Evolutionary conservation across 2,329 filamentous ascomycete species (phyloP).

Genomic region (Byssothecium circinans): DNA sequence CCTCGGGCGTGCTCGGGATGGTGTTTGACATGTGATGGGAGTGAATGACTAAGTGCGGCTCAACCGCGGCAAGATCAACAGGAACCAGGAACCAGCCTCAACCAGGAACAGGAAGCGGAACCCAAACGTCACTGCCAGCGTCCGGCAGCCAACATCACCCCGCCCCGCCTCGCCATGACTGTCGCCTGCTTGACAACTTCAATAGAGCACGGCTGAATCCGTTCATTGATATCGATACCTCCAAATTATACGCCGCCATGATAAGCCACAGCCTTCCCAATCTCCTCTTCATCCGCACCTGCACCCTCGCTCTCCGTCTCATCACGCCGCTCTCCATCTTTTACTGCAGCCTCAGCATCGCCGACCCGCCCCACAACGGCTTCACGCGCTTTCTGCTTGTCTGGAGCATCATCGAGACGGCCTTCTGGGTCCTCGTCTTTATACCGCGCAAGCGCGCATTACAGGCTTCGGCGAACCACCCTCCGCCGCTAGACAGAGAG

Average conservation of each 20-base stretch:
- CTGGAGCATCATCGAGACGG: slow-evolving; percentile 54
- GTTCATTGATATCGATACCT: too few species aligned
- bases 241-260: slow-evolving; percentile 40
- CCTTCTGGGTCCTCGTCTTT: slow-evolving; percentile 59
- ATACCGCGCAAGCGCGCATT: slow-evolving; percentile 56
- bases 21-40: too few species aligned
- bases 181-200: background rate
- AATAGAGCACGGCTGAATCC: slow-evolving; percentile 14
- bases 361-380: slow-evolving; percentile 35
- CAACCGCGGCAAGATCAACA: too few species aligned
- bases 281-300: slow-evolving; percentile 52
- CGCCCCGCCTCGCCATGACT: background rate
- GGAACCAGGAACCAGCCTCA: too few species aligned
- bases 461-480: slow-evolving; percentile 56
- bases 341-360: slow-evolving; percentile 46
- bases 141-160: background rate
- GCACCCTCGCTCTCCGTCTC: slow-evolving; percentile 53
- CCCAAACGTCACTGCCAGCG: too few species aligned
- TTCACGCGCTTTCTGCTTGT: slow-evolving; percentile 42
- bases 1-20: too few species aligned
- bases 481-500: slow-evolving; percentile 47
- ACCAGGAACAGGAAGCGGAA: too few species aligned
- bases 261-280: slow-evolving; percentile 44
- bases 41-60: too few species aligned
- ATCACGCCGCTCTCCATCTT: slow-evolving; percentile 55